Conservation (phyloP, 2,329 filamentous ascomycete genomes). For the Aspergillus hortae region DNA sequence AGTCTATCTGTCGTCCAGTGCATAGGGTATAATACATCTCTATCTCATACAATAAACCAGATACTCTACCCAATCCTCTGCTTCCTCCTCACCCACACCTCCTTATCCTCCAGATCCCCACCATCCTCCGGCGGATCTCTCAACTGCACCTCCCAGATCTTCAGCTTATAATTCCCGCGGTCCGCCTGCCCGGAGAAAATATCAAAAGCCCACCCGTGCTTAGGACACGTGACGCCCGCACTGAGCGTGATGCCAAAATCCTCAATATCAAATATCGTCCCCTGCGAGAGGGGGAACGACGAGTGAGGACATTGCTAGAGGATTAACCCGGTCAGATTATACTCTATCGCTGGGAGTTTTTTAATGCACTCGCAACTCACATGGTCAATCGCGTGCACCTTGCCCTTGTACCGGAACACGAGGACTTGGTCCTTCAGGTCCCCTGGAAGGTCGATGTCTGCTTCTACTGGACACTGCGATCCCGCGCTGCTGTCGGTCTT, state of each 20-base stretch:
- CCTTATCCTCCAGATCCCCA: constrained; percentile 18
- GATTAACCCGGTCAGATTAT: neutral
- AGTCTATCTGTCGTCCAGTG: no score
- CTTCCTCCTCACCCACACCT: constrained; percentile 35
- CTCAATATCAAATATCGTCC: constrained; percentile 66
- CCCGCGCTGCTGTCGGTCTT: constrained; percentile 26
- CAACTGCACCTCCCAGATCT: constrained; percentile 62
- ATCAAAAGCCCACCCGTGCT: constrained; percentile 70
- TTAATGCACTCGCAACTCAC: constrained; percentile 50
- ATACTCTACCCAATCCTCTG: constrained; percentile 26
- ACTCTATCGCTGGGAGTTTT: neutral
- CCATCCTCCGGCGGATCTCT: constrained; percentile 27
- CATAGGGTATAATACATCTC: no score
- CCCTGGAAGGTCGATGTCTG: constrained; percentile 32
- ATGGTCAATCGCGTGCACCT: constrained; percentile 66
- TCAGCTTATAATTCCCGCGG: constrained; percentile 59
- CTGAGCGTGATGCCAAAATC: constrained; percentile 56
- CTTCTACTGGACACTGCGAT: constrained; percentile 24
- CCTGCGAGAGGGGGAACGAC: constrained; percentile 62
- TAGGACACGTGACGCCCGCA: constrained; percentile 62
- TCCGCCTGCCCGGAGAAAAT: constrained; percentile 61
- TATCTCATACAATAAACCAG: no score
- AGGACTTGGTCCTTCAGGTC: constrained; percentile 59
- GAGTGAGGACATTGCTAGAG: constrained; percentile 64
- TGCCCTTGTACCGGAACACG: constrained; percentile 61